Base-by-base conservation (phyloP, 2,329 filamentous ascomycete genomes). In the Septoria linicola region DNA sequence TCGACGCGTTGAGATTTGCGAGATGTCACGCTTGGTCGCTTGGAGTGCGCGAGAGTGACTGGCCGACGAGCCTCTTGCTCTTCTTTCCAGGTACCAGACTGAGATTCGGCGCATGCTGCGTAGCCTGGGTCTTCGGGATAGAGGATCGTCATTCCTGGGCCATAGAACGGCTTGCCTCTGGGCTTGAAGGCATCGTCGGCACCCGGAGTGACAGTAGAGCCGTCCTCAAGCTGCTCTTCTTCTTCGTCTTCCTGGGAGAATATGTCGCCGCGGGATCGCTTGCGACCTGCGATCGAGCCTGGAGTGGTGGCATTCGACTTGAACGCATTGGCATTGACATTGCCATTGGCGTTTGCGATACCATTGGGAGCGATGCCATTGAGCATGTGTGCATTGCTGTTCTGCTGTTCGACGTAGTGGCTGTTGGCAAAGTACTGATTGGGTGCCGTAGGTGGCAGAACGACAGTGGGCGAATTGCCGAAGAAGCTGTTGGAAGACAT, bases 181-280 rank as follows among this genome's bases (percentile, higher is more conserved):
- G 79, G 72, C 64, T 81, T 80, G 41, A 77, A 73, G 60, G 77
- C 72, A 40, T 72, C 64, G 53, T 56, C 72, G 67, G 48, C 71
- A 63, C 51, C 41, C 39, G 73, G 59, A 61, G 68, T 57, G 45
- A 70, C 57, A 53, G 75, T 70, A 49, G 75, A 68, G 68, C 80
- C 78, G 64, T 83, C 71, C 65, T 70, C 70, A 23, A 57, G 50
- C 42, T 64, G 64, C 41, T 72, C 71, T 53, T 82, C 77, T 59
- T 84, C 80, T 46, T 88, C 81, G 62, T 88, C 87, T 57, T 78
- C 73, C 20, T 78, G 77, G 30, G 55, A 57, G 55, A 60, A 56
- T 50, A 87, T 85, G 69, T 91, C 87, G 63, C 88, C 84, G 66
- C 87, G 80, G 56, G 85, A 88, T 61, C 87, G 84, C 73, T 91